Conservation (phyloP, 345 rosid genomes). For the Rubroshorea leprosula region DNA sequence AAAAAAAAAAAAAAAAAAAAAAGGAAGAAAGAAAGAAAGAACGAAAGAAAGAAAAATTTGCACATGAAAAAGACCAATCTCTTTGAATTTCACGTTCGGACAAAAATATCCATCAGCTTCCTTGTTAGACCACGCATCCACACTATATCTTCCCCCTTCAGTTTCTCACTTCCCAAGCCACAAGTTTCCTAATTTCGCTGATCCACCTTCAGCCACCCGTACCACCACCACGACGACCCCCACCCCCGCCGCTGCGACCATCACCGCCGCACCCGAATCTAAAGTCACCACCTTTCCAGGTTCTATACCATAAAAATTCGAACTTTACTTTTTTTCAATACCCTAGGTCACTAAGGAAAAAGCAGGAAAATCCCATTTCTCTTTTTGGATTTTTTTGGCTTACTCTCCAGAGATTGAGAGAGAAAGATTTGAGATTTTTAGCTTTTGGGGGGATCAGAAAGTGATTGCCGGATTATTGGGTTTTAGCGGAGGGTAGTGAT, state of each 20-base stretch:
- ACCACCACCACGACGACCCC: background rate
- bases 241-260: background rate
- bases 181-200: background rate
- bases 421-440: conserved; percentile 6
- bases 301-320: background rate
- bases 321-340: background rate
- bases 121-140: conserved; percentile 2
- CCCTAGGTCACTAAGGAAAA: background rate
- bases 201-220: background rate
- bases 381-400: conserved; percentile 11
- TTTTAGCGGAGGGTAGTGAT: conserved; percentile 26
- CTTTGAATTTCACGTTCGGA: conserved; percentile 5
- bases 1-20: too few species aligned
- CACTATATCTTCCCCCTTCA: background rate
- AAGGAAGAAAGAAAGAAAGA: too few species aligned
- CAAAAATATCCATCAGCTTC: conserved; percentile 16
- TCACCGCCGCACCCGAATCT: background rate
- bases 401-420: background rate
- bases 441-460: background rate
- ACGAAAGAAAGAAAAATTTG: too few species aligned
- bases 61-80: background rate
- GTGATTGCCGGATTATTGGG: background rate
- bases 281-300: background rate
- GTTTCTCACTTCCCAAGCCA: too few species aligned
- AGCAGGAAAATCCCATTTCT: background rate